Evolutionary conservation across 208 protist genomes (phyloP), one percentile per base, ranked within the genome.

Genomic region (Crithidia acanthocephali): DNA sequence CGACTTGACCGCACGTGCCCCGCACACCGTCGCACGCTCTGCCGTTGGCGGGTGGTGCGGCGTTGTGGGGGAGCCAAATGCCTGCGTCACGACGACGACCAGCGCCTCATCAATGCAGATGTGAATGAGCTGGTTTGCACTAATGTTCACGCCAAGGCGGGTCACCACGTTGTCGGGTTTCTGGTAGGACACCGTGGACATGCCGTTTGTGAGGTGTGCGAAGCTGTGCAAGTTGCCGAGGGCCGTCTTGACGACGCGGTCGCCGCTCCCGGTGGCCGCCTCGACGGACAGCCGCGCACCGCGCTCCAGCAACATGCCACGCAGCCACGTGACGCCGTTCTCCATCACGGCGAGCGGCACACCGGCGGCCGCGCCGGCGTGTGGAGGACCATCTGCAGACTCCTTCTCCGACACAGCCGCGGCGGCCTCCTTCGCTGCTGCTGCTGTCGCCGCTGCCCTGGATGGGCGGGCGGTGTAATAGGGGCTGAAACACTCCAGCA

Each of bases 101-200:
- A 97, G 57, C 2, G 86, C 88, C 51, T 95, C 89, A 56, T 96
- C 87, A 8, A 91, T 56, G 74, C 95, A 96, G 35, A 94, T 45
- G 61, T 97, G 93, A 69, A 97, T 86, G 40, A 97, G 80, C 68
- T 97, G 91, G 72, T 96, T 97, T 16, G 86, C 87, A 67, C 74
- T 88, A 27, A 95, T 96, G 61, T 84, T 83, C 48, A 95, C 62
- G 1, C 74, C 83, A 15, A 93, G 68, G 11, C 72, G 81, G 7
- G 88, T 79, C 11, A 68, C 72, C 8, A 83, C 48, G 27, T 55
- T 55, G 27, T 85, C 77, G 22, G 76, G 67, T 11, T 55, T 63
- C 20, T 55, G 67, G 71, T 86, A 80, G 16, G 53, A 40, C 9
- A 92, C 72, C 8, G 40, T 27, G 0, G 78, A 58, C 60, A 55